Evolutionary conservation across 306 rosid species (phyloP).

Genomic region (Prunus kanzakura): DNA sequence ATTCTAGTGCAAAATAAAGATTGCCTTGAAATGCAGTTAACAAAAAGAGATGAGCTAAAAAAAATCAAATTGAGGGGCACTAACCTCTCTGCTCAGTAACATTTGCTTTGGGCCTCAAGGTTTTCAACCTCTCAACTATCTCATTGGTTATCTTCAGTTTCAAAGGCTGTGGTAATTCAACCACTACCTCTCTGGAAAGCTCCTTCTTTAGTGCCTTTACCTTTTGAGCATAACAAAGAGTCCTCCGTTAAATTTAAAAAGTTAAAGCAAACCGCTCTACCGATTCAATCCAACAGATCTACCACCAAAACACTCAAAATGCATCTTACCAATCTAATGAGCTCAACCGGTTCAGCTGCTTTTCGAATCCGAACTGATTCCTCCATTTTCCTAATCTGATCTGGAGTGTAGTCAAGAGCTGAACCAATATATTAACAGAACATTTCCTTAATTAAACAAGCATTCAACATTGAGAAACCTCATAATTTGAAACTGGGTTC

Average conservation of each 20-base stretch:
- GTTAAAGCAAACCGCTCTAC: background rate
- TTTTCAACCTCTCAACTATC: conserved; percentile 53
- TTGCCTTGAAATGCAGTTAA: background rate
- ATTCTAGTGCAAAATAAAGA: background rate
- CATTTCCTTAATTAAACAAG: conserved; percentile 2
- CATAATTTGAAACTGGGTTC: conserved; percentile 5
- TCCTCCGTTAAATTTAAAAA: background rate
- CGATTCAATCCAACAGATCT: conserved; percentile 13
- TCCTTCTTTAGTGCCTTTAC: conserved; percentile 62
- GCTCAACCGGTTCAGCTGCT: conserved; percentile 63
- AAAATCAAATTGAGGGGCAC: conserved; percentile 16
- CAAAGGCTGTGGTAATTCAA: conserved; percentile 65
- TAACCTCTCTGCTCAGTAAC: conserved; percentile 66
- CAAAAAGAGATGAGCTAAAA: background rate
- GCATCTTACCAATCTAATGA: conserved; percentile 67
- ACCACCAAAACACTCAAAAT: background rate
- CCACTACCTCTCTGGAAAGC: conserved; percentile 42
- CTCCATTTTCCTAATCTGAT: conserved; percentile 90
- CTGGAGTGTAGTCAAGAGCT: conserved; percentile 75
- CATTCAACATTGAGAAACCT: conserved; percentile 9
- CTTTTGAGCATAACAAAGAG: conserved; percentile 33
- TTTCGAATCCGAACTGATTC: conserved; percentile 69
- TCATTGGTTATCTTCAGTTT: conserved; percentile 68
- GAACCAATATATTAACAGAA: conserved; percentile 19
- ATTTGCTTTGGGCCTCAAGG: conserved; percentile 43